A percentile compares a stretch with the other conserved stretches of the same genome.
phyloP scores from a whole-genome alignment of 1,284 basidiomycete species.

The Ustilago cynodontis region DNA sequence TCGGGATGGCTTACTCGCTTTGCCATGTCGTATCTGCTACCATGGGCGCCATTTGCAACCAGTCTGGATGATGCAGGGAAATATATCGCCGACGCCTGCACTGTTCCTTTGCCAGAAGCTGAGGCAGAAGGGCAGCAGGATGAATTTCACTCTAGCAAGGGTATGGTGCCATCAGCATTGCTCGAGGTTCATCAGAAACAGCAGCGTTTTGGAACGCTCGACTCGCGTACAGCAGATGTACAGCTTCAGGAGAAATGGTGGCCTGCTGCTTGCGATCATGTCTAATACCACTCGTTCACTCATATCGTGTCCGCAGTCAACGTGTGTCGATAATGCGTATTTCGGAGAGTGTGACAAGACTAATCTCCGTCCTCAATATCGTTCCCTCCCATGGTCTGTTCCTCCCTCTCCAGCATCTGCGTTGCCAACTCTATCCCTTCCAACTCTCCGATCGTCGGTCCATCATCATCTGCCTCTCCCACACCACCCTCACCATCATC shows the following conservation, averaged over 20 bases:
- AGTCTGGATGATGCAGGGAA: conserved; percentile 34
- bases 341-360: background rate
- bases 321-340: background rate
- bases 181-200: conserved; percentile 29
- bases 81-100: conserved; percentile 48
- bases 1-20: conserved; percentile 25
- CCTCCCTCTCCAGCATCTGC: conserved; percentile 54
- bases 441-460: conserved; percentile 33
- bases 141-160: conserved; percentile 17
- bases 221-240: conserved; percentile 31
- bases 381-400: conserved; percentile 39
- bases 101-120: conserved; percentile 6
- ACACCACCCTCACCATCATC: conserved; percentile 5
- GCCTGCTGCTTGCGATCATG: conserved; percentile 33
- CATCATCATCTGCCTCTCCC: conserved; percentile 19
- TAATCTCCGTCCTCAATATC: conserved; percentile 53
- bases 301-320: background rate
- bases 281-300: background rate
- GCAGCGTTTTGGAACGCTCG: conserved; percentile 36
- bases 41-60: conserved; percentile 42
- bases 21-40: conserved; percentile 45
- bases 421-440: conserved; percentile 53
- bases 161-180: conserved; percentile 25
- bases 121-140: conserved; percentile 12
- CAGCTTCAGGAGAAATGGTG: conserved; percentile 49